Evolutionary conservation across 768 basidiomycete species (phyloP).

Genomic region (Panellus pusillus): DNA sequence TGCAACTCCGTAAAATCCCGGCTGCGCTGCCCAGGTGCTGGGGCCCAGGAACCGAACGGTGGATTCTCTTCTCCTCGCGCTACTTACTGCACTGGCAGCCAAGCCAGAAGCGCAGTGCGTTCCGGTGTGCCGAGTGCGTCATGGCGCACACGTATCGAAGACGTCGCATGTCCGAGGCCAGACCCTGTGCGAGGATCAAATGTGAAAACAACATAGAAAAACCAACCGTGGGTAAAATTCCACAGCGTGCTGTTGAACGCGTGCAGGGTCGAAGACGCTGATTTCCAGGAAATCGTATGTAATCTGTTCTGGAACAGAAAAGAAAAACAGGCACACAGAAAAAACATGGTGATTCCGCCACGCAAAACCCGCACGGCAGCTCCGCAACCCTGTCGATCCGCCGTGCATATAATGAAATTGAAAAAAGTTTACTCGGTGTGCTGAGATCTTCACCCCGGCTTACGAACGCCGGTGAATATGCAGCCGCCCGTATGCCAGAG

Average conservation of each 20-base stretch:
- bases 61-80: not conserved
- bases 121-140: conserved; percentile 3
- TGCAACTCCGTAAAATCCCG: not conserved
- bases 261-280: conserved; percentile 12
- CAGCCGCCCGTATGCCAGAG: too few species aligned
- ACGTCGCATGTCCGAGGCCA: not conserved
- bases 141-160: not conserved
- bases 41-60: conserved; percentile 11
- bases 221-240: not conserved
- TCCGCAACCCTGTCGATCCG: not conserved
- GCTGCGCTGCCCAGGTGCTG: not conserved
- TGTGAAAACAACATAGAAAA: not conserved
- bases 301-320: too few species aligned
- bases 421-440: too few species aligned
- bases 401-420: too few species aligned
- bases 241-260: not conserved
- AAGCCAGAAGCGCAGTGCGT: conserved; percentile 7
- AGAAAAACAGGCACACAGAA: not conserved
- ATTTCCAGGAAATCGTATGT: not conserved
- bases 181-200: too few species aligned
- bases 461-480: too few species aligned
- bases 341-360: not conserved
- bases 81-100: not conserved
- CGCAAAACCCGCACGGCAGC: not conserved
- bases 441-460: too few species aligned